Percentiles rank a stretch among this genome's conserved stretches.
Evolutionary conservation across 345 rosid genomes (phyloP).

Genomic region (Carallia brachiata): DNA sequence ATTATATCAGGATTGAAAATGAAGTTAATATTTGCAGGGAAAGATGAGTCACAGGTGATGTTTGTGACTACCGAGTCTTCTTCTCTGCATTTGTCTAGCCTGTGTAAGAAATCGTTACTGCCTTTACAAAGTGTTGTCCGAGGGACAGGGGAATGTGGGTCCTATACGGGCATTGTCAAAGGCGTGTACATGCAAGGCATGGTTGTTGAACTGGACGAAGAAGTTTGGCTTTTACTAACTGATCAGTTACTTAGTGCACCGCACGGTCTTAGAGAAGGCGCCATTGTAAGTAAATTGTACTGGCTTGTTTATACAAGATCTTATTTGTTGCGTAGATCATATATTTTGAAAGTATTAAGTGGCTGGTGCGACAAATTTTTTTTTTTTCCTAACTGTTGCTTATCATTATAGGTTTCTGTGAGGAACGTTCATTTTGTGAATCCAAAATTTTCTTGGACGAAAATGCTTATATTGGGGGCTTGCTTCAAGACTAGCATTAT

Average conservation of each 20-base stretch:
- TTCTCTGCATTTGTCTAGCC: constrained; percentile 44
- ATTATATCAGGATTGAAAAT: constrained; percentile 56
- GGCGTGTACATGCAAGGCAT: constrained; percentile 70
- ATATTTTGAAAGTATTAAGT: background rate
- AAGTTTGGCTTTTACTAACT: constrained; percentile 79
- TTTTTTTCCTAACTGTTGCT: constrained; percentile 1
- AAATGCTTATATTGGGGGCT: constrained; percentile 69
- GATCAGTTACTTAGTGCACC: constrained; percentile 51
- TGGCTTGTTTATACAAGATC: background rate
- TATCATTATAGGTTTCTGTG: constrained; percentile 51
- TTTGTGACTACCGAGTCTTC: constrained; percentile 52
- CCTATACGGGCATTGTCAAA: constrained; percentile 63
- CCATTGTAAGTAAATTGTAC: constrained; percentile 55
- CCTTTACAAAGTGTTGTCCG: constrained; percentile 22
- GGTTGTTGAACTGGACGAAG: constrained; percentile 78
- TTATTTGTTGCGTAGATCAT: background rate
- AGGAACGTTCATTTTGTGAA: constrained; percentile 79
- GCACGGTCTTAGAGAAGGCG: constrained; percentile 68
- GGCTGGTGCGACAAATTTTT: background rate
- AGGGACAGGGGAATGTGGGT: constrained; percentile 53
- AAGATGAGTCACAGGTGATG: constrained; percentile 55
- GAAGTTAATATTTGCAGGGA: constrained; percentile 53
- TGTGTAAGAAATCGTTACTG: constrained; percentile 28
- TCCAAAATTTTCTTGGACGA: constrained; percentile 66
- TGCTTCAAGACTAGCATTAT: constrained; percentile 71